Percentiles rank a stretch among this genome's conserved stretches.
Conservation (phyloP, 371 early-diverging fungal species). For the Zancudomyces culisetae region DNA sequence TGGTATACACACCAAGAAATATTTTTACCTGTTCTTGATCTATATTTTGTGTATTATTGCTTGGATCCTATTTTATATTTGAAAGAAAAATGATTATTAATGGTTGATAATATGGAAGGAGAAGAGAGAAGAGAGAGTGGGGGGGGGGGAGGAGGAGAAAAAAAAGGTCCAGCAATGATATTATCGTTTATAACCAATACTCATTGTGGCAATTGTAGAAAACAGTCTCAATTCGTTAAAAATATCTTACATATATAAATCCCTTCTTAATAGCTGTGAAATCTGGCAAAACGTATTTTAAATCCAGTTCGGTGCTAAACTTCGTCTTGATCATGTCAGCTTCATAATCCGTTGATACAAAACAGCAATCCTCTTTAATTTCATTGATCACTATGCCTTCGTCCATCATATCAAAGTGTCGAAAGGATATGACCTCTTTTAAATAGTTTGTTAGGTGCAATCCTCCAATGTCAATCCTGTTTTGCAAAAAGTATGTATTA, state of each 20-base stretch:
- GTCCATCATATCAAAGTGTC: slow-evolving; percentile 85
- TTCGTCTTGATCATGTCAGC: slow-evolving; percentile 37
- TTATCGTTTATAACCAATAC: too few species aligned
- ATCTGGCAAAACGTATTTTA: slow-evolving; percentile 69
- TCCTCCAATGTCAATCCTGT: slow-evolving; percentile 64
- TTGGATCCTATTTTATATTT: too few species aligned
- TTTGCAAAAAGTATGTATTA: background rate
- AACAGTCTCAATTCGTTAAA: too few species aligned
- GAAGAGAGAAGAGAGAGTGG: too few species aligned
- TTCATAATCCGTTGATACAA: slow-evolving; percentile 43
- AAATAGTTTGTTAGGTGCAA: slow-evolving; percentile 66
- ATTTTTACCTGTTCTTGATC: slow-evolving; percentile 1
- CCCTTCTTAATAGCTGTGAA: slow-evolving; percentile 38
- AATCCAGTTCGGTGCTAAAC: slow-evolving; percentile 7
- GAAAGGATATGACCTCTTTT: slow-evolving; percentile 72
- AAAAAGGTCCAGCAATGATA: too few species aligned
- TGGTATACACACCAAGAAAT: background rate
- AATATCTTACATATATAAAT: slow-evolving; percentile 31
- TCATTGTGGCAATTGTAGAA: too few species aligned
- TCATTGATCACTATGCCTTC: slow-evolving; percentile 64
- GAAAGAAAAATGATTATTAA: too few species aligned
- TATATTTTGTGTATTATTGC: background rate
- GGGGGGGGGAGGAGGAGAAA: too few species aligned
- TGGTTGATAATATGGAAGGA: too few species aligned
- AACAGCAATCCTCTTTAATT: slow-evolving; percentile 68